phyloP scores from a whole-genome alignment of 2,329 filamentous ascomycete genomes.

The Elsinoe batatas region DNA sequence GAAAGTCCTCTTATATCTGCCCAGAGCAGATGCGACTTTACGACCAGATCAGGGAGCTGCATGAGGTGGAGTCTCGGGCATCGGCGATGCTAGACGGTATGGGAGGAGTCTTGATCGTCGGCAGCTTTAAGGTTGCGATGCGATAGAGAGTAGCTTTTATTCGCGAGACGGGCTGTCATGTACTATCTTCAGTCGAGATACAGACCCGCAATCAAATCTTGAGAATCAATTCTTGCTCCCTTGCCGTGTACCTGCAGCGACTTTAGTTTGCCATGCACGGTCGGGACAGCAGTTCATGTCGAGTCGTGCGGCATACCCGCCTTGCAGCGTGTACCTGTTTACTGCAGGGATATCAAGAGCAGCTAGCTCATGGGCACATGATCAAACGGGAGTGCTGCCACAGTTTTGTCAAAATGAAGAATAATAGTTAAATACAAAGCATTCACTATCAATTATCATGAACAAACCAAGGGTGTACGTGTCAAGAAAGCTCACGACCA shows the following conservation, averaged over 20 bases:
- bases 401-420: too few relatives aligned
- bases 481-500: not conserved
- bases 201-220: not conserved
- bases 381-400: too few relatives aligned
- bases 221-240: not conserved
- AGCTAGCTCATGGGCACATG: too few relatives aligned
- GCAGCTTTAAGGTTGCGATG: not conserved
- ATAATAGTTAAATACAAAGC: too few relatives aligned
- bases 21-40: not conserved
- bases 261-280: not conserved
- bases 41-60: not conserved
- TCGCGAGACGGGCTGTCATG: not conserved
- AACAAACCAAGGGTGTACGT: not conserved
- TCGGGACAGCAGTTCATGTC: not conserved
- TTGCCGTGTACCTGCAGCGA: not conserved
- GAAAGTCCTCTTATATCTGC: not conserved
- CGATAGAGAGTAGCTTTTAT: not conserved
- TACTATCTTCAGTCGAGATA: not conserved
- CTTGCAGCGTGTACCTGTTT: not conserved
- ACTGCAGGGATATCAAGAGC: too few relatives aligned
- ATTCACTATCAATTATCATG: too few relatives aligned
- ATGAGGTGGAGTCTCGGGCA: not conserved
- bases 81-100: not conserved
- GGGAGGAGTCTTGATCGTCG: not conserved
- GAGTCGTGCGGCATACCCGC: not conserved